Base-by-base conservation (phyloP, 2,329 filamentous ascomycete species). In the Microsporum audouinii region DNA sequence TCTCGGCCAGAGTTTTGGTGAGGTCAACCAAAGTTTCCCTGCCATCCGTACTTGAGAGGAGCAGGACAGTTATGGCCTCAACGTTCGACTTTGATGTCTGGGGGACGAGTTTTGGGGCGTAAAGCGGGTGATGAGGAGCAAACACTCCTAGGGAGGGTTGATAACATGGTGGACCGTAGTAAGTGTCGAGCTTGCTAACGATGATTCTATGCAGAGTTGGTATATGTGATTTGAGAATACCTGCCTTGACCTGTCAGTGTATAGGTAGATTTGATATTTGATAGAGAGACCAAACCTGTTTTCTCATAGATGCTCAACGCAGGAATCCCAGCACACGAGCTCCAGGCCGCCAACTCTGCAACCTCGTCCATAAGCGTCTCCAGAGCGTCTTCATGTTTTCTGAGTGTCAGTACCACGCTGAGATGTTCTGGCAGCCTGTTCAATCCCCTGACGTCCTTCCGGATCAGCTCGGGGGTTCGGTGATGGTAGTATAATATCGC, bases 401-500 rank as follows among this genome's bases (percentile, higher is more conserved):
- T 87, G 83, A 71, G 86, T 80, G 68, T 92, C 62, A 99, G 76
- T 60, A 97, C 86, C 8, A 95, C 87, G 70, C 91, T 96, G 58
- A 99, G 74, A 71, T 99, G 94, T 66, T 88, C 83, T 1, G 94
- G 94, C 63, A 95, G 75, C 68, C 87, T 84, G 62, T 79, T 81
- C 61, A 99, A 75, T 7, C 82, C 80, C 72, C 84, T 84, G 31
- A 97, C 87, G 76, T 99, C 94, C 69, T 88, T 86, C 69, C 87
- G 85, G 67, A 99, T 96, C 71, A 96, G 84, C 71, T 95, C 89
- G 5, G 94, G 94, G 0, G 92, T 95, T 59, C 89, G 88, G 74
- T 99, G 94, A 76, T 99, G 95, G 77, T 99, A 94, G 73, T 92
- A 91, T 60, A 95, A 80, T 63, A 97, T 82, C 7, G 89, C 88